phyloP scores from a whole-genome alignment of 495 filamentous ascomycete species.

The Schizothecium vesticola region DNA sequence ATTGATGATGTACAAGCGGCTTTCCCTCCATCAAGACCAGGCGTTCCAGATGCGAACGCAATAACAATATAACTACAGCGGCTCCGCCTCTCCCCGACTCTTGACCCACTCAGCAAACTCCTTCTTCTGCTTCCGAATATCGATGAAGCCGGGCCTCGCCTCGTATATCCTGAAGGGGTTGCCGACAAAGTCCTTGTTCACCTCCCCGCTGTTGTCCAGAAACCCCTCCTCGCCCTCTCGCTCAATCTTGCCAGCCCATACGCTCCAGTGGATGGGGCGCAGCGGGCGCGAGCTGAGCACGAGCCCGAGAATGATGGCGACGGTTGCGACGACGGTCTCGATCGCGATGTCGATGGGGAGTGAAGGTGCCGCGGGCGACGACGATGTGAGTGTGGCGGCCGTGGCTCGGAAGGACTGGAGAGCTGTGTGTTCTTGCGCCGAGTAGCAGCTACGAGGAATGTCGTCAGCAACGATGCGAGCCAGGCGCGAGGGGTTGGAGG shows the following conservation, averaged over 20 bases:
- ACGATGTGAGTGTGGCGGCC: constrained; percentile 43
- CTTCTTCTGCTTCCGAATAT: constrained; percentile 61
- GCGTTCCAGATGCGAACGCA: background rate
- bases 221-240: constrained; percentile 66
- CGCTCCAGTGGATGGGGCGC: constrained; percentile 73
- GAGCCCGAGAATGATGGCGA: constrained; percentile 62
- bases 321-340: constrained; percentile 67
- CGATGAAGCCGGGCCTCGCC: constrained; percentile 43
- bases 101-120: constrained; percentile 74
- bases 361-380: constrained; percentile 27
- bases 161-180: constrained; percentile 47
- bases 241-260: constrained; percentile 81
- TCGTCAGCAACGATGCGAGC: background rate
- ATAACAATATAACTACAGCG: background rate
- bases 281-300: constrained; percentile 64
- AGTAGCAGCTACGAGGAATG: constrained; percentile 60
- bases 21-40: background rate
- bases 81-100: constrained; percentile 10
- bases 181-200: constrained; percentile 46
- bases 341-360: constrained; percentile 73
- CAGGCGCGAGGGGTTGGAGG: background rate
- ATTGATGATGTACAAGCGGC: background rate
- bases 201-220: constrained; percentile 59
- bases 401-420: constrained; percentile 55
- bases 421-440: constrained; percentile 75